Evolutionary conservation across 768 basidiomycete species (phyloP).

Genomic region (Phlebiopsis gigantea): DNA sequence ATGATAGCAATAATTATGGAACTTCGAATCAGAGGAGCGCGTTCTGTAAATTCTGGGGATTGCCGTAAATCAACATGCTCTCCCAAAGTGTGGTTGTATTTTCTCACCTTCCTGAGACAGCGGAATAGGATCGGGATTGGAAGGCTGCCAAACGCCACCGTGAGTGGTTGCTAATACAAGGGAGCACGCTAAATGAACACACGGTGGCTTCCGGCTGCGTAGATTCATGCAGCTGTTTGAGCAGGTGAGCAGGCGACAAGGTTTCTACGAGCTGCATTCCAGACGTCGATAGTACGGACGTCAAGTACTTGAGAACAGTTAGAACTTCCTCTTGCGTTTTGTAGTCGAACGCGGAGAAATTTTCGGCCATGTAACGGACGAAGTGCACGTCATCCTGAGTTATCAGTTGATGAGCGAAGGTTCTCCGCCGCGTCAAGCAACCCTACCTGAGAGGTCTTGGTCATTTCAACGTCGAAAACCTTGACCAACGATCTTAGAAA

Average conservation of each 20-base stretch:
- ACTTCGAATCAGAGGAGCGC: conserved; percentile 43
- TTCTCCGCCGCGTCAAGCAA: conserved; percentile 41
- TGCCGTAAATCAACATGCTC: neutral
- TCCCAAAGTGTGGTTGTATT: neutral
- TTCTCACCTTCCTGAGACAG: neutral
- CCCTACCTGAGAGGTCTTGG: conserved; percentile 57
- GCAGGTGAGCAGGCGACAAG: conserved; percentile 65
- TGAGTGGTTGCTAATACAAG: neutral
- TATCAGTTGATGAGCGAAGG: neutral
- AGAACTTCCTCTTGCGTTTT: conserved; percentile 93
- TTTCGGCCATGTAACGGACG: conserved; percentile 90
- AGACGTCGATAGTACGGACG: conserved; percentile 66
- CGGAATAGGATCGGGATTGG: neutral
- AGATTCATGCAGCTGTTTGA: conserved; percentile 49
- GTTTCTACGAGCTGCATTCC: conserved; percentile 80
- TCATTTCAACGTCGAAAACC: conserved; percentile 70
- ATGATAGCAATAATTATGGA: conserved; percentile 81
- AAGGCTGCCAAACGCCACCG: neutral
- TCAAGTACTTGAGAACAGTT: conserved; percentile 76
- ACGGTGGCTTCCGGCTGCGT: neutral
- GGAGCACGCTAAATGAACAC: neutral
- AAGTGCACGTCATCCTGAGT: conserved; percentile 78
- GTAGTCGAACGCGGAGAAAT: conserved; percentile 88
- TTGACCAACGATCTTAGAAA: conserved; percentile 81
- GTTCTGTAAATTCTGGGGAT: conserved; percentile 15